phyloP scores from a whole-genome alignment of 495 filamentous ascomycete genomes.

The Neurospora tetrasperma region DNA sequence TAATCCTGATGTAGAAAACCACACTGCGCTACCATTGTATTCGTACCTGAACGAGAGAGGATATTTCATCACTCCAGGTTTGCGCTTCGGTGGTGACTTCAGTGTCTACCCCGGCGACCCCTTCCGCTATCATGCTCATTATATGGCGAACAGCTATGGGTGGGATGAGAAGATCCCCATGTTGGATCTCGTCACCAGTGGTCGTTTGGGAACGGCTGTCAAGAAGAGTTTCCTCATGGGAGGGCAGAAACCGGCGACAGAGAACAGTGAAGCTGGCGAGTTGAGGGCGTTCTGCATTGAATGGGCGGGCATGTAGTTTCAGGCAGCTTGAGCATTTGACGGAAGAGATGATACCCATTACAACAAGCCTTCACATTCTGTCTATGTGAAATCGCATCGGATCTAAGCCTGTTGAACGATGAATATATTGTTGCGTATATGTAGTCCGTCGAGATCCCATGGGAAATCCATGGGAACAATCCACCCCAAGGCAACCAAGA shows the following conservation, averaged over 20 bases:
- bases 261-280: constrained; percentile 1
- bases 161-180: constrained; percentile 84
- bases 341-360: not conserved
- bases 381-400: not conserved
- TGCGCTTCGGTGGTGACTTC: constrained; percentile 91
- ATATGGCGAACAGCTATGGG: constrained; percentile 62
- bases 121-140: constrained; percentile 88
- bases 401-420: not conserved
- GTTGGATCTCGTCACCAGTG: constrained; percentile 74
- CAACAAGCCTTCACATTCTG: not conserved
- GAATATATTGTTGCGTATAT: not conserved
- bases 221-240: constrained; percentile 93
- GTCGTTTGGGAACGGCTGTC: constrained; percentile 81
- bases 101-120: constrained; percentile 93
- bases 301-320: constrained; percentile 24
- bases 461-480: not conserved
- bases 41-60: constrained; percentile 64
- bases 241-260: constrained; percentile 28
- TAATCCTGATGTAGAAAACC: constrained; percentile 14
- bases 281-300: constrained; percentile 26
- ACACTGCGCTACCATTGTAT: constrained; percentile 49
- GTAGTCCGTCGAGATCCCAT: not conserved
- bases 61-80: constrained; percentile 83
- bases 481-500: not conserved
- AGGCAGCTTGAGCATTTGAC: not conserved